Evolutionary conservation across 2,329 filamentous ascomycete species (phyloP).

Genomic region (Diaporthe vaccinii): DNA sequence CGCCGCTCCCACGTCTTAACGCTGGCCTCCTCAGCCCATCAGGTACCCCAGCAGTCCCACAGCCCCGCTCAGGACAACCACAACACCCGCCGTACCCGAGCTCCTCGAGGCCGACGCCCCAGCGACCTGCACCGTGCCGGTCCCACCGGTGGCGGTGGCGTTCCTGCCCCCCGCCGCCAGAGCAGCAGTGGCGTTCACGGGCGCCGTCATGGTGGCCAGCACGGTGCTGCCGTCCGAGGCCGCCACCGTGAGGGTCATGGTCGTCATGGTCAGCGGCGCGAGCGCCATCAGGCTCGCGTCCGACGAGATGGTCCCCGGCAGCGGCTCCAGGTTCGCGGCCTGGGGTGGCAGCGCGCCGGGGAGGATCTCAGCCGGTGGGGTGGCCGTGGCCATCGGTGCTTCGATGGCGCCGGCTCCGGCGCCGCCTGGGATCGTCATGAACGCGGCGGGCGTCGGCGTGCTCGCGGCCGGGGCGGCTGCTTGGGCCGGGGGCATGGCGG

Average conservation of each 20-base stretch:
- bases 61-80: conserved; percentile 4
- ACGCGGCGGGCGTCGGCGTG: background rate
- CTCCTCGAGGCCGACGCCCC: conserved; percentile 10
- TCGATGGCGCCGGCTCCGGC: background rate
- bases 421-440: conserved; percentile 29
- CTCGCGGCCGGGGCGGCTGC: background rate
- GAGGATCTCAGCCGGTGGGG: background rate
- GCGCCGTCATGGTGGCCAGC: conserved; percentile 34
- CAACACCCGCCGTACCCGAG: conserved; percentile 19
- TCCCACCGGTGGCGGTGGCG: background rate
- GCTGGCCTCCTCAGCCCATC: conserved; percentile 5
- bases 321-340: conserved; percentile 30
- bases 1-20: background rate
- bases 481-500: background rate
- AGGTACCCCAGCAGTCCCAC: conserved; percentile 18
- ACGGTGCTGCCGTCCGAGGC: conserved; percentile 6
- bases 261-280: conserved; percentile 32
- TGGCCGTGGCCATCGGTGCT: conserved; percentile 4
- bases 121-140: conserved; percentile 16
- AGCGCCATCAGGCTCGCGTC: conserved; percentile 32
- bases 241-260: conserved; percentile 23
- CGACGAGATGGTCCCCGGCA: conserved; percentile 11
- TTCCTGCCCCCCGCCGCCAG: background rate
- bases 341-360: background rate
- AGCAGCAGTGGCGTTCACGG: background rate